These are phyloP conservation scores for Lojkania enalia DNA, from an alignment of 2,329 filamentous ascomycete species.

Conservation along the genomic window DNA sequence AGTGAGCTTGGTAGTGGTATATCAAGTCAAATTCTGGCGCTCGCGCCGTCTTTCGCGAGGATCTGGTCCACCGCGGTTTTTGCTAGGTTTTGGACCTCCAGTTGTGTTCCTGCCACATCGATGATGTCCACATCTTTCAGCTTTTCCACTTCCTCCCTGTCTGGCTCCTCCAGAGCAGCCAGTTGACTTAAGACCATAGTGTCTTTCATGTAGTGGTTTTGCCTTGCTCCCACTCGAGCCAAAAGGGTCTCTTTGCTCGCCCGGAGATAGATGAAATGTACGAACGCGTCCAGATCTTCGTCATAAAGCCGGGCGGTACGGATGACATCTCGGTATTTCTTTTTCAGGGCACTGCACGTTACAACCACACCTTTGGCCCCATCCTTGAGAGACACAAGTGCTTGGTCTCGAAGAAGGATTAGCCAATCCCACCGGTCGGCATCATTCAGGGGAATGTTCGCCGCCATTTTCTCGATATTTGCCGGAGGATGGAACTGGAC, in stretches of 20 bases:
- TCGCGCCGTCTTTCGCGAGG: slow-evolving; percentile 21
- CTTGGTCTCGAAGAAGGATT: slow-evolving; percentile 52
- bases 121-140: slow-evolving; percentile 51
- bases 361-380: slow-evolving; percentile 72
- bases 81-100: slow-evolving; percentile 48
- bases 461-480: slow-evolving; percentile 80
- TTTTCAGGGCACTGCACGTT: slow-evolving; percentile 94
- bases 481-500: slow-evolving; percentile 53
- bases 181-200: slow-evolving; percentile 95
- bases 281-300: slow-evolving; percentile 48
- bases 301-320: slow-evolving; percentile 54
- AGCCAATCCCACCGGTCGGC: slow-evolving; percentile 98
- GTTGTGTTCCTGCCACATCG: slow-evolving; percentile 49
- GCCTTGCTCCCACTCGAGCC: slow-evolving; percentile 70
- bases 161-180: slow-evolving; percentile 80
- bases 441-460: slow-evolving; percentile 82
- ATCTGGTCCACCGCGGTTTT: slow-evolving; percentile 44
- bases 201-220: slow-evolving; percentile 94
- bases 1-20: background rate
- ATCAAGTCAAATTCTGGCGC: background rate
- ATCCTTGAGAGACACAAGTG: slow-evolving; percentile 41
- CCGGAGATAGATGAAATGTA: slow-evolving; percentile 92
- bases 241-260: slow-evolving; percentile 76
- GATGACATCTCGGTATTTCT: slow-evolving; percentile 84
- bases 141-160: slow-evolving; percentile 61